Percentiles rank a stretch among this genome's conserved stretches.
phyloP scores from a whole-genome alignment of 2,329 filamentous ascomycete genomes.

The Colletotrichum tabaci region DNA sequence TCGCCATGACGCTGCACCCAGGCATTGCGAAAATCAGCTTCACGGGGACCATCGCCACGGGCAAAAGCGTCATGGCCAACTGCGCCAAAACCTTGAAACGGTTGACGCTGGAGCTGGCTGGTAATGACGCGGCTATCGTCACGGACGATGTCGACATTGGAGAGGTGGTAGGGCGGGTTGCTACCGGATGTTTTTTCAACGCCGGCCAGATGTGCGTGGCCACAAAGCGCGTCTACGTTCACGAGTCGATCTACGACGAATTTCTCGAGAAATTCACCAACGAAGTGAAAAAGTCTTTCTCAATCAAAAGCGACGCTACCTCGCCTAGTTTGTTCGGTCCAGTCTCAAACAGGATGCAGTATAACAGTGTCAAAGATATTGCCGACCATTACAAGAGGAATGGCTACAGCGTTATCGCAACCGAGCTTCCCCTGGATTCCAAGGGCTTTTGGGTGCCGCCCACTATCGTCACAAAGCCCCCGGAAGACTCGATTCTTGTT shows the following conservation, averaged over 20 bases:
- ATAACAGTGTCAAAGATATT: slow-evolving; percentile 68
- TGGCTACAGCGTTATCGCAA: slow-evolving; percentile 54
- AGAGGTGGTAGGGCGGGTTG: slow-evolving; percentile 58
- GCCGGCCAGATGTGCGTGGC: slow-evolving; percentile 70
- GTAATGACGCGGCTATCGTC: slow-evolving; percentile 70
- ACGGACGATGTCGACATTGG: slow-evolving; percentile 67
- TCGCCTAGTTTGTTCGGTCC: slow-evolving; percentile 63
- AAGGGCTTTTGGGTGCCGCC: slow-evolving; percentile 71
- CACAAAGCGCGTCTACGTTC: slow-evolving; percentile 73
- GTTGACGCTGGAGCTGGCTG: slow-evolving; percentile 68
- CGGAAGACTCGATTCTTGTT: slow-evolving; percentile 69
- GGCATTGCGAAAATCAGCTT: slow-evolving; percentile 72
- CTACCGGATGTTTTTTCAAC: slow-evolving; percentile 65
- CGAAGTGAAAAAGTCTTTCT: slow-evolving; percentile 9
- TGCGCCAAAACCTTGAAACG: slow-evolving; percentile 67
- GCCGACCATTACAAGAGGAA: slow-evolving; percentile 47
- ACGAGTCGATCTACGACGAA: slow-evolving; percentile 70
- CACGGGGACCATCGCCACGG: slow-evolving; percentile 69
- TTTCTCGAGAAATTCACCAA: slow-evolving; percentile 61
- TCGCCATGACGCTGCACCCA: slow-evolving; percentile 67
- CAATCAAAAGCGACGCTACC: slow-evolving; percentile 4
- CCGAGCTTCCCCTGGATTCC: slow-evolving; percentile 40
- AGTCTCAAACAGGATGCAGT: slow-evolving; percentile 76
- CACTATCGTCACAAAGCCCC: slow-evolving; percentile 72
- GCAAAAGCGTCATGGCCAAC: slow-evolving; percentile 63